Evolutionary conservation across 129 eudicot genomes (phyloP).

Genomic region (Ambrosia artemisiifolia): DNA sequence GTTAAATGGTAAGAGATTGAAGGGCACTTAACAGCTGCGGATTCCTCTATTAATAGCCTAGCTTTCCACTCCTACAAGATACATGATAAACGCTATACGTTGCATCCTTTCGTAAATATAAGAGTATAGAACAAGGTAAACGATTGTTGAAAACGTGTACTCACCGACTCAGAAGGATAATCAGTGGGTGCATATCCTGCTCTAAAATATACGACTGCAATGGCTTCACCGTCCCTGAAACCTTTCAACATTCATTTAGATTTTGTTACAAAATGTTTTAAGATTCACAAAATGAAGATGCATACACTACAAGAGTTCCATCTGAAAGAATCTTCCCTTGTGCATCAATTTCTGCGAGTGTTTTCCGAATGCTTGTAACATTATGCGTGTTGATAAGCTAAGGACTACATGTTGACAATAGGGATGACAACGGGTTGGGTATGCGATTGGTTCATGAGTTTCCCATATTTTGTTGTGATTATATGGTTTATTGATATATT

Average conservation of each 20-base stretch:
- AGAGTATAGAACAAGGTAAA: neutral
- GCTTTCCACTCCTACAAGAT: constrained; percentile 88
- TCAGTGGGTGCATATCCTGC: constrained; percentile 94
- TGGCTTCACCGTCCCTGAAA: constrained; percentile 62
- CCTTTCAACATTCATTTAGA: neutral
- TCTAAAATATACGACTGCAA: constrained; percentile 82
- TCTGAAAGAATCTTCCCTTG: constrained; percentile 61
- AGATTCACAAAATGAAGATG: constrained; percentile 4
- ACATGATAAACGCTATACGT: neutral
- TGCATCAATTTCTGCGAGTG: constrained; percentile 75
- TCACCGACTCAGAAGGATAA: constrained; percentile 87
- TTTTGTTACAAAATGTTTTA: neutral
- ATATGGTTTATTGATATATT: too few relatives aligned
- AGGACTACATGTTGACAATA: constrained; percentile 38
- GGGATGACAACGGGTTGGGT: neutral
- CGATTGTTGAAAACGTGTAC: constrained; percentile 5
- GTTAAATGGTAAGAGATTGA: constrained; percentile 87
- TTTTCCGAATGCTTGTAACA: constrained; percentile 65
- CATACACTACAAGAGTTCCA: constrained; percentile 88
- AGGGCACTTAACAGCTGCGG: constrained; percentile 89
- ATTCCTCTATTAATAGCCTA: constrained; percentile 76
- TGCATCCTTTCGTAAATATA: neutral
- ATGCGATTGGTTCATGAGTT: neutral
- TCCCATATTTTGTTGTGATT: too few relatives aligned
- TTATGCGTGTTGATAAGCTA: constrained; percentile 62